Evolutionary conservation across 805 yeast species (phyloP).

Genomic region (Blastobotrys mokoenaii): DNA sequence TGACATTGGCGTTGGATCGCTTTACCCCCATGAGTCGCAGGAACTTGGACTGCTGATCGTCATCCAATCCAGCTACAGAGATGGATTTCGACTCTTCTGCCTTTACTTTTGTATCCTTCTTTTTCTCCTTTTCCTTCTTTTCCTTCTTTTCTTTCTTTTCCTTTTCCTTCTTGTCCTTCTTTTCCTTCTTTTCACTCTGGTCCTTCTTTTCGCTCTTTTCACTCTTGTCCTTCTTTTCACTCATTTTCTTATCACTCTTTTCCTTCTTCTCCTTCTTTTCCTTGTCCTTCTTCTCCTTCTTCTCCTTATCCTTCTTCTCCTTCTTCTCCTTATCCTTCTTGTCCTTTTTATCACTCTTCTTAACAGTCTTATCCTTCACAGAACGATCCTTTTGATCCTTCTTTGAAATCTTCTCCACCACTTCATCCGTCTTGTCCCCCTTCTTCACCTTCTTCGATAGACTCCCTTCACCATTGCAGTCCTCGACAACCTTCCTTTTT

Average conservation of each 20-base stretch:
- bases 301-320: neutral
- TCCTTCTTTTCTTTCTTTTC: constrained; percentile 9
- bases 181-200: constrained; percentile 1
- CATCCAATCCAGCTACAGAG: constrained; percentile 15
- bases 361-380: no score
- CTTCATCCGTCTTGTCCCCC: no score
- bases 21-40: constrained; percentile 20
- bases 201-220: constrained; percentile 1
- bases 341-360: constrained; percentile 5
- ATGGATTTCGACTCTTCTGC: constrained; percentile 5
- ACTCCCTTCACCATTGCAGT: no score
- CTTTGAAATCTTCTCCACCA: no score
- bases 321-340: neutral
- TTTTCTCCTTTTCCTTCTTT: constrained; percentile 3
- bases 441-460: no score
- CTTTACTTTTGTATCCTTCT: constrained; percentile 3
- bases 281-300: constrained; percentile 1
- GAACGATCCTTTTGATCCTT: no score
- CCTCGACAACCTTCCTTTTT: no score
- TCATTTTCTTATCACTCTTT: constrained; percentile 3
- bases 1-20: constrained; percentile 6
- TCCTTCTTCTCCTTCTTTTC: constrained; percentile 6
- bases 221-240: constrained; percentile 2
- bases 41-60: constrained; percentile 17
- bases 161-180: constrained; percentile 4